These are phyloP conservation scores for Crucibulum laeve DNA, from an alignment of 768 basidiomycete species.

Conservation along the genomic window DNA sequence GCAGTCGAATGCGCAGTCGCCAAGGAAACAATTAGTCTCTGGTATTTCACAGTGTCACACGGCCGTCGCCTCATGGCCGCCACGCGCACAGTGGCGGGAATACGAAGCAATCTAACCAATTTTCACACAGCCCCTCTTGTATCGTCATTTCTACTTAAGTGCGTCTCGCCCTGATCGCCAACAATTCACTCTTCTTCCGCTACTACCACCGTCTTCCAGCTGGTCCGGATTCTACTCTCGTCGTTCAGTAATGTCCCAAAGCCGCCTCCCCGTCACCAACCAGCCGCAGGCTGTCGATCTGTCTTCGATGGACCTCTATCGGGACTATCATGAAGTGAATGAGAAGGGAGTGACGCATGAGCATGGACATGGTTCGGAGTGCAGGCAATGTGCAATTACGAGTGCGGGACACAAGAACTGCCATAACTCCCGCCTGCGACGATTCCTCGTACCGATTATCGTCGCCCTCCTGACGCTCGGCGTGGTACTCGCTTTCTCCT, in stretches of 20 bases:
- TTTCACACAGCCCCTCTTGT: too few species aligned
- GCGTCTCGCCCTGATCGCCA: too few species aligned
- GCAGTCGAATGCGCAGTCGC: neutral
- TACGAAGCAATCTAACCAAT: too few species aligned
- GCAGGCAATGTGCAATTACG: too few species aligned
- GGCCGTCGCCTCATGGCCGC: too few species aligned
- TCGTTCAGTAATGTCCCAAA: neutral
- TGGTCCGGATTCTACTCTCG: neutral
- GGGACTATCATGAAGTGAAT: neutral
- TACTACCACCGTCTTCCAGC: neutral
- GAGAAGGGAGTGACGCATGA: neutral
- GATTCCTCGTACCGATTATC: conserved; percentile 29
- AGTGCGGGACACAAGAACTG: conserved; percentile 19
- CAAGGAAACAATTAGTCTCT: neutral
- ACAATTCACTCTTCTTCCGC: too few species aligned
- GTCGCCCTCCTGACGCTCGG: conserved; percentile 24
- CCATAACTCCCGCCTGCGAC: conserved; percentile 21
- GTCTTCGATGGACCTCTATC: neutral
- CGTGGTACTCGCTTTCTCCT: conserved; percentile 25
- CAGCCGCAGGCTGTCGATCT: neutral
- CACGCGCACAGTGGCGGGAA: too few species aligned
- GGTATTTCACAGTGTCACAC: too few species aligned
- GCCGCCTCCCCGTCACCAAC: neutral
- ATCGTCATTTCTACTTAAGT: too few species aligned
- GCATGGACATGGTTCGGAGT: too few species aligned